A percentile compares a stretch with the other conserved stretches of the same genome.
These are phyloP conservation scores for Stenocarpella maydis DNA, from an alignment of 2,329 filamentous ascomycete species.

Conservation along the genomic window DNA sequence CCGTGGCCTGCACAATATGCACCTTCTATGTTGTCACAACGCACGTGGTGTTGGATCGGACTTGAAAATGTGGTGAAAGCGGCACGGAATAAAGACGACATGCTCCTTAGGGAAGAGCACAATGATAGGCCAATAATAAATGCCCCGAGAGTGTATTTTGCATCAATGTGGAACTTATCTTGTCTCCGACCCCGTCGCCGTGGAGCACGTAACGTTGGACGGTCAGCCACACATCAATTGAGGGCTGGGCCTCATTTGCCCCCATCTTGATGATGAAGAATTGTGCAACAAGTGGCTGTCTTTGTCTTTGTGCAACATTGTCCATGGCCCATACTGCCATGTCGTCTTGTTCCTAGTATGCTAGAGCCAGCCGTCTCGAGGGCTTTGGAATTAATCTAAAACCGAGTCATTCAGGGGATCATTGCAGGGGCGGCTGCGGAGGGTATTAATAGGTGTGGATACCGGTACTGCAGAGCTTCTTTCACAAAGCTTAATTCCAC, in stretches of 20 bases:
- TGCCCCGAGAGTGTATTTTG: not conserved
- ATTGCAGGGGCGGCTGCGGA: conserved; percentile 12
- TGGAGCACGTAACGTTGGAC: not conserved
- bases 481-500: conserved; percentile 17
- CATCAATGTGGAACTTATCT: not conserved
- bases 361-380: not conserved
- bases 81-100: not conserved
- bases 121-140: not conserved
- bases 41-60: too few relatives aligned
- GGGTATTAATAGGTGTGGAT: not conserved
- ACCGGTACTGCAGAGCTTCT: not conserved
- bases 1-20: not conserved
- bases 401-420: conserved; percentile 25
- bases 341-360: not conserved
- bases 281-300: not conserved
- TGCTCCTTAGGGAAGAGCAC: not conserved
- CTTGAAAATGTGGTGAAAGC: not conserved
- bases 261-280: not conserved
- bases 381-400: conserved; percentile 14
- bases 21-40: not conserved
- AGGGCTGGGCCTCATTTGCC: not conserved
- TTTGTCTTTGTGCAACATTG: not conserved
- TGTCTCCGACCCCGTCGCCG: not conserved
- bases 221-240: too few relatives aligned
- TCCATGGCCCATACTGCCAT: not conserved